phyloP scores from a whole-genome alignment of 768 basidiomycete species.

The Cystofilobasidium macerans region DNA sequence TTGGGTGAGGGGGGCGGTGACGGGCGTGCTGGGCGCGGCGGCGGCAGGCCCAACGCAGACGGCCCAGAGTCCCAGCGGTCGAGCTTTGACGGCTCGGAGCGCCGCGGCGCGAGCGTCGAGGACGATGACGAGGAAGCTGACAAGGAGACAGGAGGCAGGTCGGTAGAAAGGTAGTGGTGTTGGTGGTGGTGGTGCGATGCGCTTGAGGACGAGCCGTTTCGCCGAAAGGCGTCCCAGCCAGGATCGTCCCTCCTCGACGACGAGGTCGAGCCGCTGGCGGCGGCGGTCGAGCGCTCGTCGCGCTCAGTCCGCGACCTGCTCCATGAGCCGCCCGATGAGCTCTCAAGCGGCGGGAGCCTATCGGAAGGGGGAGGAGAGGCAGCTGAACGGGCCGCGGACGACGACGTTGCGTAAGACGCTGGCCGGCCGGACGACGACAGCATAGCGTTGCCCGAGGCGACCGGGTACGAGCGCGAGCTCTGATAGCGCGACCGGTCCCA shows the following conservation, averaged over 20 bases:
- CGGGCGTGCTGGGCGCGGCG: background rate
- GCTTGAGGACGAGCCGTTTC: background rate
- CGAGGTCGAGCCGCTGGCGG: background rate
- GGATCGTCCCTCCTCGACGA: background rate
- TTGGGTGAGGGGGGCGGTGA: background rate
- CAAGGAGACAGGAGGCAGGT: background rate
- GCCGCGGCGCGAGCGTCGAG: background rate
- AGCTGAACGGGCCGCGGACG: too few species aligned
- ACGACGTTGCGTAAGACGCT: background rate
- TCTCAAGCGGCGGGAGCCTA: background rate
- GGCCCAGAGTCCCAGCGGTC: background rate
- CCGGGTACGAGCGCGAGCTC: background rate
- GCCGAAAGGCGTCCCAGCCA: background rate
- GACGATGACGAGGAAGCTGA: background rate
- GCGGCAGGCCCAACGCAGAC: background rate
- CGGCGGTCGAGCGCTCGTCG: background rate
- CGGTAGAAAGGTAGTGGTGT: background rate
- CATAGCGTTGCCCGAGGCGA: background rate
- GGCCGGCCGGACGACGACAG: background rate
- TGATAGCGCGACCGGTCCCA: slow-evolving; percentile 1
- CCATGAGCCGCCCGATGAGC: background rate
- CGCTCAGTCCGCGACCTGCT: background rate
- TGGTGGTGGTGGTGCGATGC: background rate
- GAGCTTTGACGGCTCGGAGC: background rate
- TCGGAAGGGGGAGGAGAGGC: background rate